Evolutionary conservation across 768 basidiomycete genomes (phyloP), one percentile per base, ranked within the genome.

Genomic region (Naganishia onofrii): DNA sequence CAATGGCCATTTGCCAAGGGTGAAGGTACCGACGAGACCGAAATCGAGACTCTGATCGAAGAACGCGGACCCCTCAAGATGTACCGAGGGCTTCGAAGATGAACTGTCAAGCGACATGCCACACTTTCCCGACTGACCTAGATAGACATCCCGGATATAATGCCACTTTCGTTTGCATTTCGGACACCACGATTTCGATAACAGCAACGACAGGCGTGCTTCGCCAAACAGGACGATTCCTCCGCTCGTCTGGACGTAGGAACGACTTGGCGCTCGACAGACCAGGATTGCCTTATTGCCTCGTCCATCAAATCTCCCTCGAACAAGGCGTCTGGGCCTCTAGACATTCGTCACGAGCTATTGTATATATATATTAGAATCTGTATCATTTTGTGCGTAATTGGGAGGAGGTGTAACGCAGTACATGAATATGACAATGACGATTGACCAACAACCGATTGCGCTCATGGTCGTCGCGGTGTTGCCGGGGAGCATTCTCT

Each of bases 61-160:
- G 60, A 63, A 44, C 60, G 60, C 7, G 60, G 60, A 10, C 60
- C 60, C 2, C 60, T 63, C 31, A 63, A 63, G 60, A 63, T 63
- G 60, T 63, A 63, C 60, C 36, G 38, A 26, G 60, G 60, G 9
- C 60, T 63, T n/a, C 38, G 38, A 28, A 42, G 60, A 63, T 63
- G 60, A 63, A 26, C 26, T 23, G 28, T 29, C 19, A 17, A 17
- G 7, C 3, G 48, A 51, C 19, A 23, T n/a, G 23, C 23, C 23
- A 4, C n/a, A 17, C 48, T 26, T n/a, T 51, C 23, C 1, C 23
- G 23, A 51, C 23, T 7, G 21, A 26, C 3, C 21, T 51, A 4
- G 48, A 51, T n/a, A n/a, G 6, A 12, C 48, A 21, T 26, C 23
- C 3, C 13, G 21, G 23, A n/a, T 51, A 51, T n/a, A 51, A 51